Percentiles rank a stretch among this genome's conserved stretches.
Evolutionary conservation across 208 protist genomes (phyloP).

Genomic region (Zelonia costaricensis): DNA sequence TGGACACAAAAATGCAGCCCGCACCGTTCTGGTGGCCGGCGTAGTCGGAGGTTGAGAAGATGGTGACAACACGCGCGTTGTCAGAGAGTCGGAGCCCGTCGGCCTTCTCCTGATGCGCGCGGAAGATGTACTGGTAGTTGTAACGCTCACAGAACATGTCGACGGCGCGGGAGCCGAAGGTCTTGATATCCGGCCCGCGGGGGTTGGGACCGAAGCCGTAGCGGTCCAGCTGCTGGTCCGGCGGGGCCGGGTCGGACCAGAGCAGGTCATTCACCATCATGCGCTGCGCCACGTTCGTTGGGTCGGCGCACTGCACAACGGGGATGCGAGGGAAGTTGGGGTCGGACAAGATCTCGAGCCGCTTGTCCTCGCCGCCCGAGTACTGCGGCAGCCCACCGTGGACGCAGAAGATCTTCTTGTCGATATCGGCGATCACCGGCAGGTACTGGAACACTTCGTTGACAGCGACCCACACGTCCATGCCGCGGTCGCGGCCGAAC

Average conservation of each 20-base stretch:
- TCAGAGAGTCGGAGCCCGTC: constrained; percentile 90
- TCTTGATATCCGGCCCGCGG: constrained; percentile 88
- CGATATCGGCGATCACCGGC: constrained; percentile 92
- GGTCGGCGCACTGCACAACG: constrained; percentile 84
- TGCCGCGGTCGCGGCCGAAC: constrained; percentile 83
- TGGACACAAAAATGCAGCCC: constrained; percentile 83
- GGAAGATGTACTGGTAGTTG: constrained; percentile 94
- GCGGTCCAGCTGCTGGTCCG: constrained; percentile 81
- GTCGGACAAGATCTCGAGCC: constrained; percentile 85
- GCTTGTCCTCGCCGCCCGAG: constrained; percentile 83
- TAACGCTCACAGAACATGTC: constrained; percentile 93
- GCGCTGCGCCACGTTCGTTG: constrained; percentile 79
- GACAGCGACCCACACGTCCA: constrained; percentile 90
- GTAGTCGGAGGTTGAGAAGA: constrained; percentile 94
- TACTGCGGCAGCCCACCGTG: constrained; percentile 95
- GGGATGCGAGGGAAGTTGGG: constrained; percentile 86
- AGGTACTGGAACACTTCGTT: constrained; percentile 94
- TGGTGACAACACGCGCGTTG: constrained; percentile 90
- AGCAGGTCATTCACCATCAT: constrained; percentile 92
- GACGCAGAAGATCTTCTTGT: constrained; percentile 95
- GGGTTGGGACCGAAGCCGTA: constrained; percentile 92
- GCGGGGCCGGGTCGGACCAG: constrained; percentile 88
- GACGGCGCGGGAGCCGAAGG: constrained; percentile 86
- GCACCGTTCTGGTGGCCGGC: constrained; percentile 91
- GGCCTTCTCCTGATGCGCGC: constrained; percentile 92